phyloP scores from a whole-genome alignment of 2,329 filamentous ascomycete species.

The Penicillium thymicola region DNA sequence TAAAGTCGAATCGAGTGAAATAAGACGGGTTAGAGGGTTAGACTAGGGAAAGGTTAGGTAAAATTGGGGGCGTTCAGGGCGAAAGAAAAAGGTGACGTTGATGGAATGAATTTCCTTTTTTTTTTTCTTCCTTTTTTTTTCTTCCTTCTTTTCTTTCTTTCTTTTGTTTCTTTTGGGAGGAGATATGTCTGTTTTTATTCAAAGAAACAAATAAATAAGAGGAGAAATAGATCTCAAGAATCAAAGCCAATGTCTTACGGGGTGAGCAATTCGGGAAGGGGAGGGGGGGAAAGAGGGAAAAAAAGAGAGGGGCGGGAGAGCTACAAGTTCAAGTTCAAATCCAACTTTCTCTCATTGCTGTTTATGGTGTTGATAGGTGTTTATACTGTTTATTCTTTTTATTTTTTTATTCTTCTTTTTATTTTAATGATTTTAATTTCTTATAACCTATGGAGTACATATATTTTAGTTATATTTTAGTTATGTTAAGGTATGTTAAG shows the following conservation, averaged over 20 bases:
- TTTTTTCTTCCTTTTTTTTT: background rate
- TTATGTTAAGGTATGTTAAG: background rate
- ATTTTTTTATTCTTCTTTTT: background rate
- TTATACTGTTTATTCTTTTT: too few relatives aligned
- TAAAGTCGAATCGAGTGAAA: constrained; percentile 11
- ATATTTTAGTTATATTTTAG: background rate
- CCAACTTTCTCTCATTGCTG: background rate
- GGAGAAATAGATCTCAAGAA: background rate
- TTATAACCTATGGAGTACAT: background rate
- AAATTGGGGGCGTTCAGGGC: constrained; percentile 17
- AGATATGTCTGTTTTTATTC: too few relatives aligned
- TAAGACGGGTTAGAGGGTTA: constrained; percentile 18
- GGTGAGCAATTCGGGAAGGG: constrained; percentile 11
- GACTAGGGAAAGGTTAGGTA: constrained; percentile 19
- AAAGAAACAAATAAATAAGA: background rate
- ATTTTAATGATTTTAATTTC: background rate
- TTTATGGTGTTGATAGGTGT: background rate
- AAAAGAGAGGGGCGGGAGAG: constrained; percentile 22
- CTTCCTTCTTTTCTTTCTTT: background rate
- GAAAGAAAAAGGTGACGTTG: constrained; percentile 7
- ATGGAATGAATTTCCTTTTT: constrained; percentile 3
- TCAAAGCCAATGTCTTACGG: constrained; percentile 12
- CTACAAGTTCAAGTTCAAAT: constrained; percentile 5
- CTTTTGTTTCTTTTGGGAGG: too few relatives aligned
- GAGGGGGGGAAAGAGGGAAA: constrained; percentile 14